Percentiles rank a stretch among this genome's conserved stretches.
Evolutionary conservation across 805 yeast species (phyloP).

Genomic region (Wickerhamomyces hampshirensis): DNA sequence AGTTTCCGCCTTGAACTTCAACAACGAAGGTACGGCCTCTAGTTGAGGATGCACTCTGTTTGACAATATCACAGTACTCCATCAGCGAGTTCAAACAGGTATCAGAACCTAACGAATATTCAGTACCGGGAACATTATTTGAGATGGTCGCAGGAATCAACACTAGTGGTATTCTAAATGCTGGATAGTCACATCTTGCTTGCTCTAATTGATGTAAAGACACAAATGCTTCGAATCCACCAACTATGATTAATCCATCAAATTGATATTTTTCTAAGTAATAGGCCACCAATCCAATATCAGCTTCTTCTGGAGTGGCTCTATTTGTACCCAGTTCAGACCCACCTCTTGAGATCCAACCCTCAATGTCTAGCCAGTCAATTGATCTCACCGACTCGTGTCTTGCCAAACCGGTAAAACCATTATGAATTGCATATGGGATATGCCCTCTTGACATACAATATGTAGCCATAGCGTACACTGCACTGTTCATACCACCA

Average conservation of each 20-base stretch:
- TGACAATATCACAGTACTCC: constrained; percentile 72
- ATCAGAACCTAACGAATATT: constrained; percentile 71
- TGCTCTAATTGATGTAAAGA: constrained; percentile 62
- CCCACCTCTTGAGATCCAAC: constrained; percentile 74
- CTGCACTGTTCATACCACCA: constrained; percentile 75
- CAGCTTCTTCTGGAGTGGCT: constrained; percentile 57
- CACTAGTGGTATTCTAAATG: constrained; percentile 73
- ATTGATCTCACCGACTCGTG: constrained; percentile 57
- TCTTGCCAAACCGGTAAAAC: constrained; percentile 65
- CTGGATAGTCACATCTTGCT: constrained; percentile 58
- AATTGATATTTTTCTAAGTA: constrained; percentile 63
- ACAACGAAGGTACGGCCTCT: constrained; percentile 76
- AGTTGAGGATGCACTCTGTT: constrained; percentile 74
- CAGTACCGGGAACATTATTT: constrained; percentile 79
- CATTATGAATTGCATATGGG: constrained; percentile 68
- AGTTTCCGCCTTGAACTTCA: constrained; percentile 83
- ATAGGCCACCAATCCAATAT: constrained; percentile 68
- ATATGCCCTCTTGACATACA: constrained; percentile 73
- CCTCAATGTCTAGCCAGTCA: constrained; percentile 65
- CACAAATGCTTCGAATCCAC: constrained; percentile 80
- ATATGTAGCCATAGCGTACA: constrained; percentile 66
- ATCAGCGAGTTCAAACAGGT: constrained; percentile 69
- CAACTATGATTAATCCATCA: constrained; percentile 69
- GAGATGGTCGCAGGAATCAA: constrained; percentile 77
- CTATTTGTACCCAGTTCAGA: constrained; percentile 81